Base-by-base conservation (phyloP, 805 yeast species). In the Yamadazyma scolyti region DNA sequence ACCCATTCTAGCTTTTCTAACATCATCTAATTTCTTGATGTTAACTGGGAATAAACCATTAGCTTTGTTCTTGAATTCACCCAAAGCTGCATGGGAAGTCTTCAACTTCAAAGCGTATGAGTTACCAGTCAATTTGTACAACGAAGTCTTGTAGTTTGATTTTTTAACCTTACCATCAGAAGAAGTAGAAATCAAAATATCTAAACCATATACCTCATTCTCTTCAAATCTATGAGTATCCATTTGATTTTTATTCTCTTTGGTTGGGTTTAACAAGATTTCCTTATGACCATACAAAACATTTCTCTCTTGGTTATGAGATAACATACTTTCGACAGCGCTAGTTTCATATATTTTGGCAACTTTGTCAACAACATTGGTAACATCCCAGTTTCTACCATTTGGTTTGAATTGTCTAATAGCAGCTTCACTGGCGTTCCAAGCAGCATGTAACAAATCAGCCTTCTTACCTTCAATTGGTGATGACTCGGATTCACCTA, bases 401-500 rank as follows among this genome's bases (percentile, higher is more conserved):
- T 83, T 83, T 25, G 79, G 76, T 56, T 68, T 70, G 58, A 82
- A 64, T 25, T 76, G 68, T 57, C 87, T 72, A 36, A 82, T 61
- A 25, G 90, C 89, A 25, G 87, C 87, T 66, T 82, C 88, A 22
- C 82, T 68, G n/a, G 89, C 84, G 46, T 70, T 71, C 78, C 82
- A 76, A 11, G 87, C 87, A 31, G 87, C 80, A 42, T 77, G 68
- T 36, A 82, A 52, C 46, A 77, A 76, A 53, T 82, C 85, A 30
- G 88, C 87, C 36, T 68, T 72, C 39, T 58, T 60, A 36, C 86
- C 86, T 23, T 74, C 60, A 30, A 68, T 57, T n/a, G 67, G 62
- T 4, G 45, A 18, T 16, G 62, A 52, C 23, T 41, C 36, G 13
- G 47, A 54, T 30, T 65, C 75, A 31, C 85, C 85, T 42, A 82